These are phyloP conservation scores for Populus pruinosa DNA, from an alignment of 345 rosid species.

Conservation along the genomic window DNA sequence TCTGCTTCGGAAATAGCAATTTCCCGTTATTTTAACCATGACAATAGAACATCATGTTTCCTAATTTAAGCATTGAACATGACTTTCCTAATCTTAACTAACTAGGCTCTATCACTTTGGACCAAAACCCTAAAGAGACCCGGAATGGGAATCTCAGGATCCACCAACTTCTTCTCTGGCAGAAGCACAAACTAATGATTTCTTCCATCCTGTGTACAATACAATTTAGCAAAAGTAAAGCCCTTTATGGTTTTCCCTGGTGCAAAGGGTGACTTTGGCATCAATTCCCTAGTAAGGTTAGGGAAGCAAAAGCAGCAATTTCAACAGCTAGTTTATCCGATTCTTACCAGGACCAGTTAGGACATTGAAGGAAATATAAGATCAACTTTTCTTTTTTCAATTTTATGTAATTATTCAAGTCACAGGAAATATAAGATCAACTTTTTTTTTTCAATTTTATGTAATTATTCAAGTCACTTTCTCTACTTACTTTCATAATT, in stretches of 20 bases:
- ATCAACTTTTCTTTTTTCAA: no score
- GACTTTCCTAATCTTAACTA: not conserved
- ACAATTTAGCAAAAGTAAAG: not conserved
- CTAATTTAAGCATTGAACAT: not conserved
- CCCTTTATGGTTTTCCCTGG: not conserved
- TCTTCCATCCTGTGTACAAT: not conserved
- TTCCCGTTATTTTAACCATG: not conserved
- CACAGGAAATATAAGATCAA: no score
- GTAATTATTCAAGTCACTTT: no score
- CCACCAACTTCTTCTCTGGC: not conserved
- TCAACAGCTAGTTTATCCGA: not conserved
- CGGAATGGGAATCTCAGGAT: not conserved
- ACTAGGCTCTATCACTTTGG: not conserved
- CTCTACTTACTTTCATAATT: not conserved
- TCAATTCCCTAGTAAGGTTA: not conserved
- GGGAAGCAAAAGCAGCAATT: not conserved
- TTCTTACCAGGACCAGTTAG: no score
- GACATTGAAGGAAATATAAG: not conserved
- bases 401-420: no score
- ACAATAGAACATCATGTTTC: not conserved
- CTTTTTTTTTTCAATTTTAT: no score
- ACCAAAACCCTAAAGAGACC: not conserved
- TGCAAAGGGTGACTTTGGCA: not conserved
- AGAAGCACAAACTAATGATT: not conserved
- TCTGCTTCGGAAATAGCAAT: not conserved